phyloP scores from a whole-genome alignment of 2,329 filamentous ascomycete genomes.

The Exophiala aquamarina region DNA sequence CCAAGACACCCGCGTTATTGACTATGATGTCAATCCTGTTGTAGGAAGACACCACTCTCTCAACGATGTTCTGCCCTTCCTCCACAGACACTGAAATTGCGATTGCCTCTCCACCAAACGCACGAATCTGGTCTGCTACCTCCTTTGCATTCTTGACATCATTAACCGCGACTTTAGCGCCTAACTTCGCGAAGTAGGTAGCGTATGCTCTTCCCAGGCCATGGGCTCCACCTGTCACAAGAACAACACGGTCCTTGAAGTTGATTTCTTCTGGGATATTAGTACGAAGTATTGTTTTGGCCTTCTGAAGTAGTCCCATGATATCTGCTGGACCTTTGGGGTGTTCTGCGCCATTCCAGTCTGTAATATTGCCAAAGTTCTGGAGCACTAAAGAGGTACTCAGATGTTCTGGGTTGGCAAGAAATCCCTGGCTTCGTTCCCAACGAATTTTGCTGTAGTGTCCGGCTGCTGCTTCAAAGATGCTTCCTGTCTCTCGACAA shows the following conservation, averaged over 20 bases:
- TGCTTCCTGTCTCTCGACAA: conserved; percentile 76
- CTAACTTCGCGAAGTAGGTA: conserved; percentile 80
- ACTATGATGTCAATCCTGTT: conserved; percentile 92
- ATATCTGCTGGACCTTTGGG: no score
- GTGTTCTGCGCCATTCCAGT: no score
- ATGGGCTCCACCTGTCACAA: conserved; percentile 84
- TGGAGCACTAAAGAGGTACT: no score
- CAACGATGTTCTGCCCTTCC: conserved; percentile 86
- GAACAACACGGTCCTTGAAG: conserved; percentile 80
- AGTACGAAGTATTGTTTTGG: no score
- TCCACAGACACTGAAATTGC: conserved; percentile 92
- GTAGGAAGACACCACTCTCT: conserved; percentile 88
- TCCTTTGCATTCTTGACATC: conserved; percentile 89
- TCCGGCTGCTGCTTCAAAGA: conserved; percentile 92
- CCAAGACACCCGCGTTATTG: conserved; percentile 97
- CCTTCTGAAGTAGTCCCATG: no score
- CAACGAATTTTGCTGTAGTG: conserved; percentile 91
- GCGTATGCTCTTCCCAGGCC: conserved; percentile 90
- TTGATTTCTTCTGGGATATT: conserved; percentile 74
- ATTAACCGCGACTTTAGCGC: conserved; percentile 88
- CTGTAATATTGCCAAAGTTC: no score
- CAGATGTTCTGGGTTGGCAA: no score
- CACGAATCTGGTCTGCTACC: conserved; percentile 89
- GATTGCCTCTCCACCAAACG: conserved; percentile 82
- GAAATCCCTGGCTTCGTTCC: conserved; percentile 92